phyloP scores from a whole-genome alignment of 306 rosid species.

The Clitoria ternatea region DNA sequence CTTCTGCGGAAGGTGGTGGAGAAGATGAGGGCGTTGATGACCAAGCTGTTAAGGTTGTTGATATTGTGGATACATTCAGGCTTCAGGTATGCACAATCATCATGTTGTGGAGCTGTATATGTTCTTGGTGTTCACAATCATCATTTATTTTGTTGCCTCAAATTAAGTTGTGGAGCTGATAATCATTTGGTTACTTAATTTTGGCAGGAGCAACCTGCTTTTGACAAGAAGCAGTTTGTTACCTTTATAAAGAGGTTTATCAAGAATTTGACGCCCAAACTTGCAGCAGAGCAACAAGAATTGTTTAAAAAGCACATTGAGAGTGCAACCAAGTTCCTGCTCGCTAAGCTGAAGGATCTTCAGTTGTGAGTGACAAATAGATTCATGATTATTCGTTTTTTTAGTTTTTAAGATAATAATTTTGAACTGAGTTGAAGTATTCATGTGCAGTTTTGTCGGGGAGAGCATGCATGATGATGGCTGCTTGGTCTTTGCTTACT shows the following conservation, averaged over 20 bases:
- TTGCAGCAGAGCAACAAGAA: slow-evolving; percentile 50
- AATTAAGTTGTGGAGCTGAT: not conserved
- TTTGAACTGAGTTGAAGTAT: not conserved
- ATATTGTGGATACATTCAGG: slow-evolving; percentile 35
- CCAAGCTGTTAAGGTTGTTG: slow-evolving; percentile 44
- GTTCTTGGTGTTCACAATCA: not conserved
- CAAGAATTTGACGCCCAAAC: slow-evolving; percentile 55
- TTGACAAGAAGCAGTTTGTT: slow-evolving; percentile 68
- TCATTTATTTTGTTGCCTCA: not conserved
- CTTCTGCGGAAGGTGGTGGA: slow-evolving; percentile 86
- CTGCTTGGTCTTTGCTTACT: slow-evolving; percentile 66
- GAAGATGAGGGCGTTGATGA: slow-evolving; percentile 87
- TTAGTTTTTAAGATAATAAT: not conserved
- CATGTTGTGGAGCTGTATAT: not conserved
- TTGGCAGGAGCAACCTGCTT: slow-evolving; percentile 75
- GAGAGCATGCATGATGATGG: slow-evolving; percentile 81
- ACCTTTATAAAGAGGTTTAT: slow-evolving; percentile 56
- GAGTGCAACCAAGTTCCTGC: slow-evolving; percentile 66
- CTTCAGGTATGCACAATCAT: slow-evolving; percentile 24
- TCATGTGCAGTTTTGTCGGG: slow-evolving; percentile 66
- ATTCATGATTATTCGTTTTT: not conserved
- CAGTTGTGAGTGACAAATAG: slow-evolving; percentile 54
- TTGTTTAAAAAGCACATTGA: slow-evolving; percentile 59
- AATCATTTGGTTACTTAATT: not conserved
- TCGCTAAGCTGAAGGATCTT: slow-evolving; percentile 58